Evolutionary conservation across 2,329 filamentous ascomycete species (phyloP).

Genomic region (Nemania sp.): DNA sequence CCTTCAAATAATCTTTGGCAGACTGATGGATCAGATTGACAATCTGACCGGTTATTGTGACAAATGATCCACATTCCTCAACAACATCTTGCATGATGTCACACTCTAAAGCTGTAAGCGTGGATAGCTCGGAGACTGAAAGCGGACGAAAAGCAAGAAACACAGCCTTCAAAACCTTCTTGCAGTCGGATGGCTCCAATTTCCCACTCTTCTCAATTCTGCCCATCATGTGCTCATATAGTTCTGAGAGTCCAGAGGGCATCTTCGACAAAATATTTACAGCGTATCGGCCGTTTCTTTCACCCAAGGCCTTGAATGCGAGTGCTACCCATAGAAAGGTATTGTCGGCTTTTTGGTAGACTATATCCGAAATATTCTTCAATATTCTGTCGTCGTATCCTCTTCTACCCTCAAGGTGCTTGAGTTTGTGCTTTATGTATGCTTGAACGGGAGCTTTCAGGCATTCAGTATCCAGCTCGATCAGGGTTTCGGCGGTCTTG

Average conservation of each 20-base stretch:
- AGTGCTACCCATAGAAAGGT: slow-evolving; percentile 12
- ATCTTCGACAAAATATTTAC: background rate
- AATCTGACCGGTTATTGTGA: background rate
- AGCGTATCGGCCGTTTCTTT: background rate
- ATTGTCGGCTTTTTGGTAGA: background rate
- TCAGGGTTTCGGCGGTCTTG: background rate
- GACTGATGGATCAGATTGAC: slow-evolving; percentile 11
- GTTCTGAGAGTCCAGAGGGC: background rate
- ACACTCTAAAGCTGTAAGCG: background rate
- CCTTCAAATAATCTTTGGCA: slow-evolving; percentile 9
- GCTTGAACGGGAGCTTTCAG: slow-evolving; percentile 2
- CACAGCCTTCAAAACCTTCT: slow-evolving; percentile 3
- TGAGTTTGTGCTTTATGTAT: slow-evolving; percentile 12
- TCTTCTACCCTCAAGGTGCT: background rate
- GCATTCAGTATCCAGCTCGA: slow-evolving; percentile 4
- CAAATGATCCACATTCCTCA: slow-evolving; percentile 5
- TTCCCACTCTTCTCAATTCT: background rate
- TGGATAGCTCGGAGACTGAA: background rate
- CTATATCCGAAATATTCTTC: background rate
- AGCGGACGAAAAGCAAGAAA: slow-evolving; percentile 8
- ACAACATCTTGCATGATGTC: background rate
- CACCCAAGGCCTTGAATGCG: background rate
- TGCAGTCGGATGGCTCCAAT: background rate
- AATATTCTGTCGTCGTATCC: background rate
- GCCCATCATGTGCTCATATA: slow-evolving; percentile 9